A percentile compares a stretch with the other conserved stretches of the same genome.
Evolutionary conservation across 164 flowering plant genomes (phyloP).

Genomic region (Buxus sempervirens): DNA sequence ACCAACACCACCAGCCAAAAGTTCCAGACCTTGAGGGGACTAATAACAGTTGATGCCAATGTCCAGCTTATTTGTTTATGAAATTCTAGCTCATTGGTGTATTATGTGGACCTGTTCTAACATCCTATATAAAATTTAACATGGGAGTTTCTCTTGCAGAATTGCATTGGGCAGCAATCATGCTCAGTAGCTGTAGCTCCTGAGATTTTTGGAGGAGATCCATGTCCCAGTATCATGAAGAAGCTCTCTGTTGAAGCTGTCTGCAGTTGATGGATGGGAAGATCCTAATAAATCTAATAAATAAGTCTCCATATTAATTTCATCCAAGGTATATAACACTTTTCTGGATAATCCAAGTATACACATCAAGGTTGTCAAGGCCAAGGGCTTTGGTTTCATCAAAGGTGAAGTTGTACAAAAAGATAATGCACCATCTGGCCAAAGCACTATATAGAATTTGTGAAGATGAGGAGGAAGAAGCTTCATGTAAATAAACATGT

Average conservation of each 20-base stretch:
- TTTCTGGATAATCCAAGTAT: slow-evolving; percentile 2
- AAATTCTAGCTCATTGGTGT: no score
- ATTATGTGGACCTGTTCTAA: no score
- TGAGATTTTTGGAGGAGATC: slow-evolving; percentile 47
- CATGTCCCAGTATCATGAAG: slow-evolving; percentile 37
- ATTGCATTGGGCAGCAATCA: slow-evolving; percentile 43
- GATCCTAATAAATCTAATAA: neutral
- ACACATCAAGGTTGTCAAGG: slow-evolving; percentile 3
- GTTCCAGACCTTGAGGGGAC: no score
- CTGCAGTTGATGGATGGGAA: slow-evolving; percentile 32
- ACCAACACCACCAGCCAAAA: no score
- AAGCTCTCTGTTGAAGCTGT: slow-evolving; percentile 53
- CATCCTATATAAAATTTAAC: neutral
- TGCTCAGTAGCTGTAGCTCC: slow-evolving; percentile 36
- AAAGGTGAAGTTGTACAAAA: slow-evolving; percentile 25
- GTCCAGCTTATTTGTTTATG: no score
- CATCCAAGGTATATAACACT: slow-evolving; percentile 8
- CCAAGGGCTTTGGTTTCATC: slow-evolving; percentile 4
- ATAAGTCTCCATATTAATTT: neutral
- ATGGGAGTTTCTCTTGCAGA: slow-evolving; percentile 28
- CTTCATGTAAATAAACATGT: slow-evolving; percentile 15
- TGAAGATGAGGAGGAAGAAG: slow-evolving; percentile 9
- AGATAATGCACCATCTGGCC: slow-evolving; percentile 20
- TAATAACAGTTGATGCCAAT: no score
- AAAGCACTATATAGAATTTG: slow-evolving; percentile 19